phyloP scores from a whole-genome alignment of 1,284 basidiomycete genomes.

The Fistulinella cinereoalba region DNA sequence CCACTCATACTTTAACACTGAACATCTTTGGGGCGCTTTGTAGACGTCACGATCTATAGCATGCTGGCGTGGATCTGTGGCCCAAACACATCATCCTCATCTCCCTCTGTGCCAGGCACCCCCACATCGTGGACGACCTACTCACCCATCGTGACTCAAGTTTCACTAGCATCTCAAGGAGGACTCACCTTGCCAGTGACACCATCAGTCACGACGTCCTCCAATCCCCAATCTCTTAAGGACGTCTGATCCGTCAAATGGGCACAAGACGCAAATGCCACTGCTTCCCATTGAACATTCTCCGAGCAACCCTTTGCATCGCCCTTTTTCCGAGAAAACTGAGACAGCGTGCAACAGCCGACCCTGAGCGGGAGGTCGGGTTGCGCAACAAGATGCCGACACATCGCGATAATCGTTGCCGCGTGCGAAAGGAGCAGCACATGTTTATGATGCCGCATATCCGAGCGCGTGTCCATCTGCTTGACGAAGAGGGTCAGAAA shows the following conservation, averaged over 20 bases:
- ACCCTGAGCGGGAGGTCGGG: conserved; percentile 51
- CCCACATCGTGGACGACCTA: conserved; percentile 58
- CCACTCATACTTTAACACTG: too few relatives aligned
- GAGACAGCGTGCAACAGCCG: conserved; percentile 69
- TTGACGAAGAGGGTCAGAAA: conserved; percentile 54
- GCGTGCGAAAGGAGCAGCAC: conserved; percentile 78
- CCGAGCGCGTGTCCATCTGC: conserved; percentile 45
- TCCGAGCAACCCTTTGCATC: too few relatives aligned
- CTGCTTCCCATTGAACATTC: conserved; percentile 44
- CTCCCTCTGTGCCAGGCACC: conserved; percentile 57
- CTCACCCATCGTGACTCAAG: not conserved
- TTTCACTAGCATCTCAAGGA: not conserved
- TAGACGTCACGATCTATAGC: conserved; percentile 35
- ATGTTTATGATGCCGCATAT: conserved; percentile 40
- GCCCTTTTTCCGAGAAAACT: conserved; percentile 38
- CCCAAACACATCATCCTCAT: conserved; percentile 55
- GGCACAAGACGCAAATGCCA: conserved; percentile 49
- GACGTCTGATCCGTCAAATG: conserved; percentile 58
- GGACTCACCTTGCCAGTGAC: conserved; percentile 44
- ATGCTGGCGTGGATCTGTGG: conserved; percentile 45
- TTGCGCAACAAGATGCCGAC: conserved; percentile 57
- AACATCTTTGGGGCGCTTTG: too few relatives aligned
- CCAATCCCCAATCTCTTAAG: conserved; percentile 78
- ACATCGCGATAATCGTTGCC: conserved; percentile 72
- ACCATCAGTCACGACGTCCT: conserved; percentile 53